Evolutionary conservation across 2,329 filamentous ascomycete genomes (phyloP).

Genomic region (Ceratocystis destructans): DNA sequence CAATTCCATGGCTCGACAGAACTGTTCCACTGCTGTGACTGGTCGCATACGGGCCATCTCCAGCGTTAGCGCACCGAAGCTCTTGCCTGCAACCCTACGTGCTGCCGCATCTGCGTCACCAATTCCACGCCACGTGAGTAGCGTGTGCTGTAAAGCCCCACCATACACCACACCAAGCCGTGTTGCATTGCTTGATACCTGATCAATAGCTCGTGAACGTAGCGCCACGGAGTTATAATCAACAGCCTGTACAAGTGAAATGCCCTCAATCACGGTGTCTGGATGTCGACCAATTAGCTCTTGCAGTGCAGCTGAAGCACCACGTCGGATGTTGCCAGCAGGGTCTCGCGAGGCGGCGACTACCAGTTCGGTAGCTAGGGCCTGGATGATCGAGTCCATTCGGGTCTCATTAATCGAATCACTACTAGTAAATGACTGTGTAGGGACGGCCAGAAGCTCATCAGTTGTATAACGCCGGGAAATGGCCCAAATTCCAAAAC

Average conservation of each 20-base stretch:
- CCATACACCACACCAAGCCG: slow-evolving; percentile 56
- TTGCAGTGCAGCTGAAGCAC: slow-evolving; percentile 83
- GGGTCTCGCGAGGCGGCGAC: slow-evolving; percentile 75
- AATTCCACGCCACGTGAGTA: slow-evolving; percentile 80
- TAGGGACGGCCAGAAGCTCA: slow-evolving; percentile 55
- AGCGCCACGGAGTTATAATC: slow-evolving; percentile 90
- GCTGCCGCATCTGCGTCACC: slow-evolving; percentile 62
- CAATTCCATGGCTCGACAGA: slow-evolving; percentile 29
- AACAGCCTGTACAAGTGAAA: slow-evolving; percentile 72
- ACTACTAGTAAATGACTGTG: slow-evolving; percentile 32
- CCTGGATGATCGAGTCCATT: slow-evolving; percentile 48
- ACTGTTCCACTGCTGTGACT: slow-evolving; percentile 22
- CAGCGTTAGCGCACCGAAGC: slow-evolving; percentile 48
- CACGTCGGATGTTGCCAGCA: slow-evolving; percentile 82
- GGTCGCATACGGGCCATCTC: slow-evolving; percentile 26
- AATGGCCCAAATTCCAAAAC: slow-evolving; percentile 89
- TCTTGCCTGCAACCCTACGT: slow-evolving; percentile 54
- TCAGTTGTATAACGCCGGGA: slow-evolving; percentile 71
- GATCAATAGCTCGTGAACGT: slow-evolving; percentile 65
- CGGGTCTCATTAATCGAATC: slow-evolving; percentile 24
- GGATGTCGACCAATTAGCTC: slow-evolving; percentile 90
- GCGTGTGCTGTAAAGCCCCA: slow-evolving; percentile 51
- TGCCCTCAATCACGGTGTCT: slow-evolving; percentile 67
- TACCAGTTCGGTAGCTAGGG: slow-evolving; percentile 68
- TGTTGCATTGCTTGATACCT: slow-evolving; percentile 58